Conservation (phyloP, 495 filamentous ascomycete species). For the Rostrohypoxylon terebratum region DNA sequence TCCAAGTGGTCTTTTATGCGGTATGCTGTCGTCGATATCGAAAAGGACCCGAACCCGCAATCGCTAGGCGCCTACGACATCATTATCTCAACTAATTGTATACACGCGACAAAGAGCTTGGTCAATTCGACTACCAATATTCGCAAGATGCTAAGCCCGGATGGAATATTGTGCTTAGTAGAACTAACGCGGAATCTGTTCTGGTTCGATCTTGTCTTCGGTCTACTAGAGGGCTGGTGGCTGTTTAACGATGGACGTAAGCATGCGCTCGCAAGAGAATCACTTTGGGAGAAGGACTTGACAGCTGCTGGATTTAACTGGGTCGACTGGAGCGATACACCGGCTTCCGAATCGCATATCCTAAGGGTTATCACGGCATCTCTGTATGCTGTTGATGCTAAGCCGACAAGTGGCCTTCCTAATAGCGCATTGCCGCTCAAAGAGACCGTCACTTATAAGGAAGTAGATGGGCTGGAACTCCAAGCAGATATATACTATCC, state of each 20-base stretch:
- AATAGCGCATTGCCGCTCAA: background rate
- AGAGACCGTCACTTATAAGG: conserved; percentile 52
- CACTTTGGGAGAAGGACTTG: conserved; percentile 1
- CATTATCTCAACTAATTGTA: conserved; percentile 60
- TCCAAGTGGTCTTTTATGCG: conserved; percentile 7
- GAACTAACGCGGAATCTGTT: conserved; percentile 57
- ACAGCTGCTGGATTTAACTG: conserved; percentile 18
- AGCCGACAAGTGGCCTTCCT: background rate
- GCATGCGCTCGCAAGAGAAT: conserved; percentile 51
- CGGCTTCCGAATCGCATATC: background rate
- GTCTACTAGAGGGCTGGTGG: conserved; percentile 56
- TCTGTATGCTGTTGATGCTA: background rate
- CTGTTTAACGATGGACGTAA: conserved; percentile 57
- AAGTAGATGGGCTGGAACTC: conserved; percentile 42
- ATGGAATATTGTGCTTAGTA: conserved; percentile 56
- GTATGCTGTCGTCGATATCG: background rate
- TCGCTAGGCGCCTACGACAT: conserved; percentile 48
- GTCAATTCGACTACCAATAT: conserved; percentile 49
- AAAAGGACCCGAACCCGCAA: conserved; percentile 3
- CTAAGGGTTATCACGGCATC: conserved; percentile 14
- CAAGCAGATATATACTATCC: conserved; percentile 62
- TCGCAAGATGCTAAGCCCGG: conserved; percentile 50
- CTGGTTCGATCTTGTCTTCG: conserved; percentile 53
- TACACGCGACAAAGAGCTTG: conserved; percentile 63
- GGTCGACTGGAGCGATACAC: conserved; percentile 9